A percentile compares a stretch with the other conserved stretches of the same genome.
phyloP scores from a whole-genome alignment of 2,329 filamentous ascomycete species.

The Ceratocystis diversiconidia region DNA sequence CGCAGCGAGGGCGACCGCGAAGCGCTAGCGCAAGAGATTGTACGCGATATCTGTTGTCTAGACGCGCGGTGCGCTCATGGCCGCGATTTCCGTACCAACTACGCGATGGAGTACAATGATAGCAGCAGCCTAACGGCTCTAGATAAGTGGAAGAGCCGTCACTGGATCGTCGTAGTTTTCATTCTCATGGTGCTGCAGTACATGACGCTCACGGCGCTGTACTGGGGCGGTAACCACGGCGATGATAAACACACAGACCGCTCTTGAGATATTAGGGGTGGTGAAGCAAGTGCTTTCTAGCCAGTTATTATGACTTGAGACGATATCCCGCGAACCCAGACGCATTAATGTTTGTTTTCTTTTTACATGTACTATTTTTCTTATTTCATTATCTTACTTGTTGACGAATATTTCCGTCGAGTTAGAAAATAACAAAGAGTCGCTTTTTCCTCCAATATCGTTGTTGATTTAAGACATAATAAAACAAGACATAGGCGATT shows the following conservation, averaged over 20 bases:
- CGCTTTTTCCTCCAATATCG: not conserved
- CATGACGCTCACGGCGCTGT: constrained; percentile 3
- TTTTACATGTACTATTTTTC: not conserved
- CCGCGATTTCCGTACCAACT: not conserved
- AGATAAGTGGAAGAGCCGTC: constrained; percentile 7
- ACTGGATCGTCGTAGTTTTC: constrained; percentile 6
- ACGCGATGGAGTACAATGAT: not conserved
- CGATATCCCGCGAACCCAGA: constrained; percentile 5
- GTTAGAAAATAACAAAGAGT: not conserved
- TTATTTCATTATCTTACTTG: not conserved
- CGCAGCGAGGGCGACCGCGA: not conserved
- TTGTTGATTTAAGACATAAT: too few species aligned
- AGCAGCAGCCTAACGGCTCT: not conserved
- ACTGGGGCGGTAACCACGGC: not conserved
- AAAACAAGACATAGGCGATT: too few species aligned
- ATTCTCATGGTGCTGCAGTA: constrained; percentile 8
- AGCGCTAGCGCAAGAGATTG: constrained; percentile 4
- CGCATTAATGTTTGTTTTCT: not conserved
- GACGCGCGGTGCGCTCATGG: constrained; percentile 7
- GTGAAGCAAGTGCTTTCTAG: not conserved
- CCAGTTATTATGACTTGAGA: not conserved
- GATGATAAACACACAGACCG: constrained; percentile 1
- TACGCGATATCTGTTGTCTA: constrained; percentile 6
- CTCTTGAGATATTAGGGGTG: not conserved
- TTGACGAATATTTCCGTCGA: not conserved